Evolutionary conservation across 306 rosid species (phyloP), one percentile per base, ranked within the genome.

Genomic region (Glycine latifolia): DNA sequence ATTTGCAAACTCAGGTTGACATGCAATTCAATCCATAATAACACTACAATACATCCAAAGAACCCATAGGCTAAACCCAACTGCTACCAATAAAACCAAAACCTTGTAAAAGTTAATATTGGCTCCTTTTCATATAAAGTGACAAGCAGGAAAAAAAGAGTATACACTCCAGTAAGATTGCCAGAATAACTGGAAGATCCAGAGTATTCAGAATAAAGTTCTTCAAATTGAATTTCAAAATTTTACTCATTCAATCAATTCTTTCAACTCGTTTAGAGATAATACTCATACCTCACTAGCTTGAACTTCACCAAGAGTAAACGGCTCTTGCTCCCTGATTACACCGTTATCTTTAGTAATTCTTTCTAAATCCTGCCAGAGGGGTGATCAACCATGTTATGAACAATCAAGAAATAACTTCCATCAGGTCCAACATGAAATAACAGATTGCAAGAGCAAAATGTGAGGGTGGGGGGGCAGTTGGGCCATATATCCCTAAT

Each of bases 351-450:
- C 91, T 73, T 83, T 86, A 69, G 87, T 81, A 26, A 95, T 86
- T 87, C 94, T 91, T 78, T 89, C 91, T 83, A 95, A 81, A 85
- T 92, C 97, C 99, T 95, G 93, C 74, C 41, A 74, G 82, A 26
- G 2, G 47, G 76, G 60, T 33, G 79, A 60, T 47, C 65, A 52
- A 46, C 68, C 10, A n/a, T 35, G 85, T 60, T 48, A 71, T 73
- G 6, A 49, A 72, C 48, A 44, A 15, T 15, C 35, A 37, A 85
- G 43, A 61, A 71, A 63, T 74, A 20, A 59, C 49, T 59, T 44
- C 72, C 79, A 70, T 35, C 79, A 70, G 20, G 16, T 58, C 75
- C 70, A 65, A 49, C 71, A 79, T 69, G 72, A 62, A 65, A 71
- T 62, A 81, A 59, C 69, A 84, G 60, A 77, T 50, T 67, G 37